Base-by-base conservation (phyloP, 2,329 filamentous ascomycete genomes). In the Apiospora pterosperma region DNA sequence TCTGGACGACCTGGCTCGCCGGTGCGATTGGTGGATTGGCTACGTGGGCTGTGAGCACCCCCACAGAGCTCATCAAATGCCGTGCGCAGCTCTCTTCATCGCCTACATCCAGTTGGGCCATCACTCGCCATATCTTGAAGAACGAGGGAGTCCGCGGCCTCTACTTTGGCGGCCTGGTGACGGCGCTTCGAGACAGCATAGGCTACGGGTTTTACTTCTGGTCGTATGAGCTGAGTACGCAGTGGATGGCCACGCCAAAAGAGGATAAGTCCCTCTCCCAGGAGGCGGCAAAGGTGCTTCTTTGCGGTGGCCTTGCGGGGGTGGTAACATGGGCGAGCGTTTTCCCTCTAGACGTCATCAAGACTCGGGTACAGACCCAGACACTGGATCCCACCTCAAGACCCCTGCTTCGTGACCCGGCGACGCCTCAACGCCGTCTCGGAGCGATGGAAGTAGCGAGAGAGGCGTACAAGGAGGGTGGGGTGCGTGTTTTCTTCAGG, bases 121-220 rank as follows among this genome's bases (percentile, higher is more conserved):
- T 96, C 63, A 83, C 88, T 2, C 85, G 83, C 62, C 81, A 87
- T 25, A 86, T 92, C 31, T 80, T 88, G 71, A 81, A 77, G 39
- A 79, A 75, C 1, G 76, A 82, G 62, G 87, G 90, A 4, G 82
- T 92, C 4, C 82, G 84, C 42, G 94, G 93, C 0, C 77, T 97
- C 25, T 97, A 97, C 74, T 85, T 89, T 67, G 95, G 93, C 23
- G 95, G 95, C 23, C 82, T 80, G 0, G 88, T 97, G 19, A 98
- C 95, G 0, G 92, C 90, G 62, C 75, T 95, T 44, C 85, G 95
- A 61, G 95, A 98, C 77, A 90, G 90, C 65, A 86, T 97, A 63
- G 95, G 95, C n/a, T 98, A 97, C 78, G 95, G 94, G 0, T 97
- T 97, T 77, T 98, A 97, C 75, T 98, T 98, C 76, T 97, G 92